Base-by-base conservation (phyloP, 805 yeast genomes). In the Saccharomyces eubayanus region DNA sequence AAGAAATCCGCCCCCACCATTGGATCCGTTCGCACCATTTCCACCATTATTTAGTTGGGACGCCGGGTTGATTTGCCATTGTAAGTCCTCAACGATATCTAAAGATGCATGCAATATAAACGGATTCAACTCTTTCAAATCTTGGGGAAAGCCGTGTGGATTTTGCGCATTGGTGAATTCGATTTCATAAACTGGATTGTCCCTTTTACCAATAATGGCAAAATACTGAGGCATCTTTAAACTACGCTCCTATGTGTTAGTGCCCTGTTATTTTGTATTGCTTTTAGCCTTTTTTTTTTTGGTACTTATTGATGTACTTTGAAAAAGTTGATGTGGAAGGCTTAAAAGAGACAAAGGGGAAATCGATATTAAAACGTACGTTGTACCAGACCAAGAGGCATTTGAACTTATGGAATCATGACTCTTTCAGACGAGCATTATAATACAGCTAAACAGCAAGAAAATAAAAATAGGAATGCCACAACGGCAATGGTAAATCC, bases 1-100 rank as follows among this genome's bases (percentile, higher is more conserved):
- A 43, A 66, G 57, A 54, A 68, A 66, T 2, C 69, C 66, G 11
- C 50, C 48, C n/a, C 49, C 52, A 29, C 51, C 41, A n/a, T 36
- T 36, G 43, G 43, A 16, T 16, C 21, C 43, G 8, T 36, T 36
- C 57, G 40, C 28, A 41, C 36, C 55, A 4, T 50, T 40, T 21
- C 57, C 53, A 11, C 59, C 55, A 16, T 54, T 53, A 14, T 31
- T 41, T 24, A 53, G 41, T 14, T 57, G 60, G 10, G 58, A 47
- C n/a, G 55, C 57, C 6, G 78, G 75, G 57, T 76, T 81, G 9
- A 80, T 75, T 49, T 81, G 79, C 92, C 96, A 90, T 65, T 90
- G 97, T 2, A 82, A 71, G 62, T 91, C 96, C 58, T 94, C 97
- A 0, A 94, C 83, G n/a, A 94, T 77, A 68, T 94, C 99, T 40